Conservation (phyloP, 75 land plant species). For the Chamaecyparis obtusa region DNA sequence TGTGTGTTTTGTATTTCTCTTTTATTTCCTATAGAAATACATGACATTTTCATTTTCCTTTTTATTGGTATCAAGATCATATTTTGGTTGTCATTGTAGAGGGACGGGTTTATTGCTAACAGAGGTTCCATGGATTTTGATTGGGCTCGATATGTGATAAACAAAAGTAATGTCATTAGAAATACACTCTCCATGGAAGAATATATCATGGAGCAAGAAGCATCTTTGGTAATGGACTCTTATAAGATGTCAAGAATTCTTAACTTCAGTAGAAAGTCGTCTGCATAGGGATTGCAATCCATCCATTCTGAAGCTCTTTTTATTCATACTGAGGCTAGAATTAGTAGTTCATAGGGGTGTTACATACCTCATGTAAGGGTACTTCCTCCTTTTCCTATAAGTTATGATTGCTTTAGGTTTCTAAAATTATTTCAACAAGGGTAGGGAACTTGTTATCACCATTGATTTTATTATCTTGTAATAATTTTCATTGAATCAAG, state of each 20-base stretch:
- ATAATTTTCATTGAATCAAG: no score
- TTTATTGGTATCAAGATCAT: background rate
- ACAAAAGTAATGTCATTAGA: constrained; percentile 8
- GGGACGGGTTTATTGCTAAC: constrained; percentile 48
- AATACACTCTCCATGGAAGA: constrained; percentile 26
- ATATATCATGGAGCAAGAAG: constrained; percentile 40
- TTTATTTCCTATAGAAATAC: background rate
- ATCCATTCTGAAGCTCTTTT: constrained; percentile 5
- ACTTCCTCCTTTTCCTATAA: background rate
- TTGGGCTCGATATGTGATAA: constrained; percentile 41
- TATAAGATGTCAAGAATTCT: constrained; percentile 26
- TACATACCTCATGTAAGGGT: constrained; percentile 24
- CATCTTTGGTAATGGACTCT: constrained; percentile 22
- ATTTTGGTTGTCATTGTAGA: background rate
- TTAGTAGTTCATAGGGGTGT: constrained; percentile 14
- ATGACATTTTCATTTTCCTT: background rate
- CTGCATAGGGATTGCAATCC: constrained; percentile 18
- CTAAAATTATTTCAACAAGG: background rate
- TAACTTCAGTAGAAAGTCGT: constrained; percentile 39
- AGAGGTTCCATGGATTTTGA: constrained; percentile 54
- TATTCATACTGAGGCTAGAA: constrained; percentile 6
- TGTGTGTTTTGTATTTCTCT: background rate
- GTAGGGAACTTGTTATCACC: background rate
- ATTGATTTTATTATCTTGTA: background rate
- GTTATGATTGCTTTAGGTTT: background rate